Evolutionary conservation across 2,329 filamentous ascomycete genomes (phyloP), one percentile per base, ranked within the genome.

Genomic region (Alternaria ventricosa): DNA sequence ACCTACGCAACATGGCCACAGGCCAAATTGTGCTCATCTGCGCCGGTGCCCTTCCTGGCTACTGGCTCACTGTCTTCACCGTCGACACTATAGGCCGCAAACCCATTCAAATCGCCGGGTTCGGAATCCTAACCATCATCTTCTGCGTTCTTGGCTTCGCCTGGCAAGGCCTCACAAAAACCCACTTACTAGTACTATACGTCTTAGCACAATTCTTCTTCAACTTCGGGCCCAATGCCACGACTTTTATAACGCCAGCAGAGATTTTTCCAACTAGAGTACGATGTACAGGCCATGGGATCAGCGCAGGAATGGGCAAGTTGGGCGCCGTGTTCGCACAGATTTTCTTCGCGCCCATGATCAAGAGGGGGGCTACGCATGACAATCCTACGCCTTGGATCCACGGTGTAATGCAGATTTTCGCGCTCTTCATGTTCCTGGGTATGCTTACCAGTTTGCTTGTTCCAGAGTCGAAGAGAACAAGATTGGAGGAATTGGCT

Each of bases 11-110:
- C 80, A 92, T 89, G 8, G 90, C 92, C 54, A 86, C 93, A 20
- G 92, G 92, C 10, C 94, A 95, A 82, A 82, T 94, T 71, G 92
- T 94, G 69, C 86, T 94, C 55, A 89, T 94, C 70, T 88, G 91
- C 63, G 92, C 92, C 5, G 92, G 92, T 61, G 90, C 92, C 51
- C 91, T 94, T 13, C 92, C 92, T 0, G 92, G 92, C 13, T 94
- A 94, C 84, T 94, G 92, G 92, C 87, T 93, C 15, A 92, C 91
- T 0, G 91, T 94, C 6, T 88, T 88, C 12, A 88, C 87, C 1
- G 88, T 93, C 60, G 92, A 95, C 79, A 91, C 86, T 2, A 72
- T 94, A 13, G 92, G 92, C 57, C 90, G 92, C 73, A 94, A 93
- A 83, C 87, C 91, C 2, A 93, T 95, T 61, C 92, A 92, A 81